phyloP scores from a whole-genome alignment of 2,329 filamentous ascomycete species.

The Diaporthe ilicicola region DNA sequence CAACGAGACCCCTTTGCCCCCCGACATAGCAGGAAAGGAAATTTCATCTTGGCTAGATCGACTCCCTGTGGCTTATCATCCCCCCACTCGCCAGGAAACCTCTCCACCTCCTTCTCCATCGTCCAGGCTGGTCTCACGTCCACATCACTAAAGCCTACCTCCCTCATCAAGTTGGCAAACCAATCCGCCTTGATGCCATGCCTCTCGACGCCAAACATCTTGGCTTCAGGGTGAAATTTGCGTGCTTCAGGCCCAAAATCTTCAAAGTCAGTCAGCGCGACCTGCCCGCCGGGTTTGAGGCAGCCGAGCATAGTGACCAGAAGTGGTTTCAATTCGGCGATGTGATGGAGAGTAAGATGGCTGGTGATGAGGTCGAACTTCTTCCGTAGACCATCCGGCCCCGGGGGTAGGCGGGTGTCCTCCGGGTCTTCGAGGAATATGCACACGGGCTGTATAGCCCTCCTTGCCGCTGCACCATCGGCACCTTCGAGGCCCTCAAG shows the following conservation, averaged over 20 bases:
- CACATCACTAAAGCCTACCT: conserved; percentile 59
- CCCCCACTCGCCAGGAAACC: conserved; percentile 51
- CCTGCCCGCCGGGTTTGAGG: conserved; percentile 54
- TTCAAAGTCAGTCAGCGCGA: conserved; percentile 66
- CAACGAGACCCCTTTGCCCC: background rate
- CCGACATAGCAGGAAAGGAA: conserved; percentile 50
- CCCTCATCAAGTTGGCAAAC: conserved; percentile 52
- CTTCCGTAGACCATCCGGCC: conserved; percentile 36
- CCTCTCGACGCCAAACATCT: conserved; percentile 62
- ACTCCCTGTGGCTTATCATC: conserved; percentile 41
- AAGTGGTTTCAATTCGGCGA: conserved; percentile 53
- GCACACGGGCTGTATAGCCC: conserved; percentile 56
- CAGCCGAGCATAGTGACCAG: conserved; percentile 56
- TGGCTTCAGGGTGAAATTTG: conserved; percentile 59
- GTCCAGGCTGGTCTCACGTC: conserved; percentile 56
- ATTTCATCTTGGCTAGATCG: conserved; percentile 41
- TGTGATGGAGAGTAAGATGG: conserved; percentile 65
- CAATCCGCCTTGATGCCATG: conserved; percentile 57
- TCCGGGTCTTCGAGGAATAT: conserved; percentile 58
- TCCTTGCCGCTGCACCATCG: background rate
- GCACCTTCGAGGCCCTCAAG: conserved; percentile 39
- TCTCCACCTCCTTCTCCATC: conserved; percentile 59
- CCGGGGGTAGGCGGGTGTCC: conserved; percentile 50
- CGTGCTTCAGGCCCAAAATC: conserved; percentile 61
- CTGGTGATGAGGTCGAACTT: conserved; percentile 61